Conservation (phyloP, 2,329 filamentous ascomycete species). For the Knoxdaviesia capensis region DNA sequence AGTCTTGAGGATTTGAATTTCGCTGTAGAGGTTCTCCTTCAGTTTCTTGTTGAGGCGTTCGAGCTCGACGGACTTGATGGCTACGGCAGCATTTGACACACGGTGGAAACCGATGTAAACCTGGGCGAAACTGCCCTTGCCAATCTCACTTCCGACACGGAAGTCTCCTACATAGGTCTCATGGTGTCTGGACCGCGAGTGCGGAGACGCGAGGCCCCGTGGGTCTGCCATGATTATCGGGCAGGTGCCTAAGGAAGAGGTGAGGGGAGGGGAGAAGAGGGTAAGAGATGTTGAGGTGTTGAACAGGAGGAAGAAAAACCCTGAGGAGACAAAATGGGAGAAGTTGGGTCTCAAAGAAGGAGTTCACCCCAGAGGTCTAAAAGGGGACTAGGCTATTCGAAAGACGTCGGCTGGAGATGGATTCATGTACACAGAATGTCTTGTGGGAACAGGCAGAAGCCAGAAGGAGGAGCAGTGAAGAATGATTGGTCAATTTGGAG, state of each 20-base stretch:
- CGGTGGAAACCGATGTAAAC: constrained; percentile 69
- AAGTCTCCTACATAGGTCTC: constrained; percentile 44
- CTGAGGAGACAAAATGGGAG: too few relatives aligned
- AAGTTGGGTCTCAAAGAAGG: too few relatives aligned
- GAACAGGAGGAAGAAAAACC: too few relatives aligned
- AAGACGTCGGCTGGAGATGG: too few relatives aligned
- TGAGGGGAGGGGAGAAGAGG: too few relatives aligned
- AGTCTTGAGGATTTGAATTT: constrained; percentile 88
- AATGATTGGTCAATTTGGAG: too few relatives aligned
- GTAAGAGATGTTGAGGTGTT: too few relatives aligned
- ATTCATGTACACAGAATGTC: too few relatives aligned
- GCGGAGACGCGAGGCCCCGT: constrained; percentile 2
- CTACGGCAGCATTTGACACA: constrained; percentile 42
- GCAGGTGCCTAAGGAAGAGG: background rate
- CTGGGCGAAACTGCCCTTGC: constrained; percentile 92
- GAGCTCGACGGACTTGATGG: constrained; percentile 91
- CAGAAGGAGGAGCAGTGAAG: too few relatives aligned
- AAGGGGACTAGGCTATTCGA: too few relatives aligned
- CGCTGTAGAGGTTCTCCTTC: constrained; percentile 84
- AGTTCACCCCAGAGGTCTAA: too few relatives aligned
- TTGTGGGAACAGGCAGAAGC: too few relatives aligned
- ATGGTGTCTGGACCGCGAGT: constrained; percentile 1
- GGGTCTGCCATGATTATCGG: constrained; percentile 4
- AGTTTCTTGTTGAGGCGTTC: constrained; percentile 85
- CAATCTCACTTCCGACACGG: constrained; percentile 71